A percentile compares a stretch with the other conserved stretches of the same genome.
phyloP scores from a whole-genome alignment of 1,139 yeast genomes.

The Debaryomyces subglobosus region DNA sequence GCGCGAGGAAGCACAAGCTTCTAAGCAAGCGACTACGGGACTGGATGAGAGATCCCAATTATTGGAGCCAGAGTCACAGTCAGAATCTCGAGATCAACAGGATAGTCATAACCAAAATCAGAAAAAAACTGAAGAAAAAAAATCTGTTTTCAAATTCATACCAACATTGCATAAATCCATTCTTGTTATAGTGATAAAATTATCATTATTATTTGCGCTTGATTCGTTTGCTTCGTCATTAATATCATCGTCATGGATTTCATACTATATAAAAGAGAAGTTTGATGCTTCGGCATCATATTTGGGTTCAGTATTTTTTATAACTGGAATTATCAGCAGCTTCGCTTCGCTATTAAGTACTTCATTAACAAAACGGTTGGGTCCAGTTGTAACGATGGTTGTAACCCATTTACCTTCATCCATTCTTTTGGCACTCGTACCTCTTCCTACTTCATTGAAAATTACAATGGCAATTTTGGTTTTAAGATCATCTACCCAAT shows the following conservation, averaged over 20 bases:
- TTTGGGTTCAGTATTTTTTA: slow-evolving; percentile 43
- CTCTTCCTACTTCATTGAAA: slow-evolving; percentile 34
- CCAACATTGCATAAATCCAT: slow-evolving; percentile 24
- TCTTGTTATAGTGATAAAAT: slow-evolving; percentile 31
- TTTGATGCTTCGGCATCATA: slow-evolving; percentile 36
- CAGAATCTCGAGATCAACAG: background rate
- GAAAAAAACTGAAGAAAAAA: slow-evolving; percentile 10
- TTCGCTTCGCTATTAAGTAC: slow-evolving; percentile 46
- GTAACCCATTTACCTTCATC: slow-evolving; percentile 49
- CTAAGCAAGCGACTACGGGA: background rate
- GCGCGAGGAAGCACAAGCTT: background rate
- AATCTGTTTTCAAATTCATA: slow-evolving; percentile 19
- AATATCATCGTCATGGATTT: slow-evolving; percentile 48
- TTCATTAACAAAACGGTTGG: slow-evolving; percentile 43
- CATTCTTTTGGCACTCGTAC: slow-evolving; percentile 38
- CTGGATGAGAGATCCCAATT: slow-evolving; percentile 16
- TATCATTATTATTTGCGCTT: slow-evolving; percentile 41
- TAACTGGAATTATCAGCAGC: slow-evolving; percentile 43
- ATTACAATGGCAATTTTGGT: slow-evolving; percentile 34
- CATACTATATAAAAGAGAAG: slow-evolving; percentile 41
- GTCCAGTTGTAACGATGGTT: slow-evolving; percentile 50
- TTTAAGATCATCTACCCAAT: slow-evolving; percentile 39
- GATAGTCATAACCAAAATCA: slow-evolving; percentile 2
- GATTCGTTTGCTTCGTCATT: slow-evolving; percentile 50
- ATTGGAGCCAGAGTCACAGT: slow-evolving; percentile 2